These are phyloP conservation scores for Crotalaria pallida DNA, from an alignment of 306 rosid genomes.

Conservation along the genomic window DNA sequence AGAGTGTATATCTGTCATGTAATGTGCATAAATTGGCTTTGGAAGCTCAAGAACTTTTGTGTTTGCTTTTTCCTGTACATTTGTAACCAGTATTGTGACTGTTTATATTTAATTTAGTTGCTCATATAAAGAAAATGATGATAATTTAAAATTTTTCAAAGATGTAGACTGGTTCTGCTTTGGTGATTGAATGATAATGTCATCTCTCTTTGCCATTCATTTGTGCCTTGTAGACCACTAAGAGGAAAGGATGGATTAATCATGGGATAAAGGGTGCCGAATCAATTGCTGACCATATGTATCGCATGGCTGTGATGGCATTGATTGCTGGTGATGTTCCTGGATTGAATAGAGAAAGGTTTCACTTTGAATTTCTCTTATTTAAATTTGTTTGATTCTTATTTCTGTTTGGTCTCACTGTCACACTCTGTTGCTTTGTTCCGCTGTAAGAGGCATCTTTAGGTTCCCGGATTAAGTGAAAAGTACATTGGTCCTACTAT, in stretches of 20 bases:
- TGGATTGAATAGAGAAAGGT: constrained; percentile 86
- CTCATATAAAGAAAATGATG: constrained; percentile 5
- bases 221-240: constrained; percentile 59
- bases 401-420: background rate
- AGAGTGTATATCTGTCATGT: background rate
- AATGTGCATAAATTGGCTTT: background rate
- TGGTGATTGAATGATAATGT: background rate
- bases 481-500: background rate
- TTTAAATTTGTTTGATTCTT: background rate
- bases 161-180: background rate
- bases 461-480: background rate
- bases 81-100: background rate
- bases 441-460: constrained; percentile 7
- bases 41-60: background rate
- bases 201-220: background rate
- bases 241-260: constrained; percentile 93
- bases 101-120: background rate
- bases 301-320: constrained; percentile 89
- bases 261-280: constrained; percentile 86
- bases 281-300: constrained; percentile 93
- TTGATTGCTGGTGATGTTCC: constrained; percentile 68
- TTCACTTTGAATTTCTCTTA: background rate
- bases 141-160: background rate
- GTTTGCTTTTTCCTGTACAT: background rate
- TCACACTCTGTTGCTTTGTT: background rate